Base-by-base conservation (phyloP, 2,329 filamentous ascomycete genomes). In the Malbranchea zuffiana region DNA sequence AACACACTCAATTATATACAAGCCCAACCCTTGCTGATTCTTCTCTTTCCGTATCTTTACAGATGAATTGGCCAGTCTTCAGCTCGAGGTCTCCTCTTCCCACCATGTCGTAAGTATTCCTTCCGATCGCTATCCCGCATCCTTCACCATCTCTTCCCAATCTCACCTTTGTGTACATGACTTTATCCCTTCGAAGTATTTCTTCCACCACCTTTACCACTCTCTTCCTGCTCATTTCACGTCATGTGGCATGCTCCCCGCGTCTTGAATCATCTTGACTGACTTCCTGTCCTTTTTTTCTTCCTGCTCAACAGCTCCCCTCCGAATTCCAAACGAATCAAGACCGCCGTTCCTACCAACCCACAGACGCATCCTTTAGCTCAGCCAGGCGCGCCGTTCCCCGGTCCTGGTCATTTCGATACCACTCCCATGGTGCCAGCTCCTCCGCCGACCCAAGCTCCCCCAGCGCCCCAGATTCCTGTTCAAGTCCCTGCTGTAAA, bases 281-380 rank as follows among this genome's bases (percentile, higher is more conserved):
- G 36, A 40, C 33, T 27, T 37, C 35, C 36, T 45, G 30, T 37
- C 43, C 30, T 10, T 35, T 39, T 25, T 42, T 34, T 17, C 28
- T 28, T 15, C 35, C 21, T 33, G 21, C 33, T 34, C 27, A 40
- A 37, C 42, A 64, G 61, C 47, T 60, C 60, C 32, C 52, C 60
- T 49, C 57, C 60, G 42, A 60, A 50, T 46, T 56, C 59, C 37
- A 63, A 63, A 42, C 56, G 60, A 30, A 53, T 62, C 49, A 63
- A 63, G 44, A 60, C 59, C 27, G 56, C 57, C 40, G 48, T 54
- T 15, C 34, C 41, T n/a, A 44, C 60, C 18, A 51, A 54, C 37
- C 57, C 48, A 44, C 52, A 57, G 36, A 47, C 56, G 35, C 58
- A 60, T 42, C 53, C 60, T 28, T 44, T 62, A 44, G 47, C 50